phyloP scores from a whole-genome alignment of 2,329 filamentous ascomycete species.

The Cordyceps pruinosa region DNA sequence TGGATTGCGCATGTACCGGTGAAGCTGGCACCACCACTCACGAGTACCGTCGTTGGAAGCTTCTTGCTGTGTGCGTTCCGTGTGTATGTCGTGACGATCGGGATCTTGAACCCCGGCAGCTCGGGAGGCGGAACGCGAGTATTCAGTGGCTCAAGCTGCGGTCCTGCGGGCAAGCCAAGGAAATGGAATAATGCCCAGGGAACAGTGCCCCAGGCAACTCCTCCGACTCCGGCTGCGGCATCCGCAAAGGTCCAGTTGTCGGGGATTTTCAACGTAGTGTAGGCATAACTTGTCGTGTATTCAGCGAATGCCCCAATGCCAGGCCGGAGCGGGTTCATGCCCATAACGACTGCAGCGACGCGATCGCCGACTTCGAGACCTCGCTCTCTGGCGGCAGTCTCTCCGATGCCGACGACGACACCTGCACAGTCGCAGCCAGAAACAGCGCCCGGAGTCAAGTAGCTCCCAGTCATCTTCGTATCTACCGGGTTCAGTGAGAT shows the following conservation, averaged over 20 bases:
- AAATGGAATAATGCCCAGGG: constrained; percentile 17
- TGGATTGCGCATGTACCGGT: constrained; percentile 20
- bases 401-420: background rate
- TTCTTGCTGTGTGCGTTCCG: too few species aligned
- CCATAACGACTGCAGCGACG: constrained; percentile 1
- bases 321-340: constrained; percentile 5
- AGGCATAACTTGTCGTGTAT: constrained; percentile 4
- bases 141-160: too few species aligned
- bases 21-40: constrained; percentile 18
- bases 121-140: too few species aligned
- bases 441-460: background rate
- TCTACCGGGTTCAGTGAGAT: constrained; percentile 8
- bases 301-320: constrained; percentile 17
- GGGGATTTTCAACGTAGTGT: constrained; percentile 13
- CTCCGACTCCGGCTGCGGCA: constrained; percentile 17
- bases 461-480: constrained; percentile 5
- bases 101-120: background rate
- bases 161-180: constrained; percentile 17
- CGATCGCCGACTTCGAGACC: constrained; percentile 8
- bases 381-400: background rate
- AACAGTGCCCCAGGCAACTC: too few species aligned
- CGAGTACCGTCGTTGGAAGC: too few species aligned
- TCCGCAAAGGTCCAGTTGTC: constrained; percentile 11
- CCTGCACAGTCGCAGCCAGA: constrained; percentile 9
- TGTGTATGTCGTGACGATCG: too few species aligned